Percentiles rank a stretch among this genome's conserved stretches.
Evolutionary conservation across 176 grass and related monocot species (phyloP).

Genomic region (Triticum turgidum): DNA sequence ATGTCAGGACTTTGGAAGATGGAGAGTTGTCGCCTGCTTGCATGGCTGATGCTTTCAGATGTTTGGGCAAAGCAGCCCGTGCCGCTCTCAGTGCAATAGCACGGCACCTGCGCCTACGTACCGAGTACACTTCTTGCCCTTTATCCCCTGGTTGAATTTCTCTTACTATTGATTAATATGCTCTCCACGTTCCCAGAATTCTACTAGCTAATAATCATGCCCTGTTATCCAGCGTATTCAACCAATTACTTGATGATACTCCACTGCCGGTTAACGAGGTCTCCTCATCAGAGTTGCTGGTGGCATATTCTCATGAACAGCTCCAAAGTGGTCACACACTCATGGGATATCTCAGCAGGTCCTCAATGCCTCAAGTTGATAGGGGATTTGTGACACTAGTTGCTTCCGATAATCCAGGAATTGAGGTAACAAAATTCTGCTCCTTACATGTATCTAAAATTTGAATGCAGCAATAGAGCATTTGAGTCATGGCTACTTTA

Average conservation of each 20-base stretch:
- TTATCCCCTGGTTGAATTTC: neutral
- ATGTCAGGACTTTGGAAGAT: constrained; percentile 51
- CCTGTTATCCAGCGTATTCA: constrained; percentile 57
- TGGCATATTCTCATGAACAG: constrained; percentile 41
- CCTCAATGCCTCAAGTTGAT: constrained; percentile 56
- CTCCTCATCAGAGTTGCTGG: constrained; percentile 66
- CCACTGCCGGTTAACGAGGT: constrained; percentile 58
- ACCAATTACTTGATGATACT: constrained; percentile 72
- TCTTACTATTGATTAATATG: neutral
- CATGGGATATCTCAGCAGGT: constrained; percentile 25
- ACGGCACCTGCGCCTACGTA: constrained; percentile 61
- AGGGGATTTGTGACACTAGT: constrained; percentile 67
- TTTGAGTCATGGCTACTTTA: neutral
- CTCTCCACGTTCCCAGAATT: neutral
- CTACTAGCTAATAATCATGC: neutral
- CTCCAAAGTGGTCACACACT: constrained; percentile 35
- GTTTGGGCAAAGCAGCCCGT: constrained; percentile 66
- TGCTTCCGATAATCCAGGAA: constrained; percentile 64
- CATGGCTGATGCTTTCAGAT: constrained; percentile 72
- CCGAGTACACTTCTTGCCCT: constrained; percentile 43
- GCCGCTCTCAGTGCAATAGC: constrained; percentile 67
- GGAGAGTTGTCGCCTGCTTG: constrained; percentile 71
- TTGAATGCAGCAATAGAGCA: neutral
- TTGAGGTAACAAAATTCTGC: constrained; percentile 46
- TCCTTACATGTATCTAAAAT: neutral